These are phyloP conservation scores for Ogataea pilisensis DNA, from an alignment of 805 yeast species.

Conservation along the genomic window DNA sequence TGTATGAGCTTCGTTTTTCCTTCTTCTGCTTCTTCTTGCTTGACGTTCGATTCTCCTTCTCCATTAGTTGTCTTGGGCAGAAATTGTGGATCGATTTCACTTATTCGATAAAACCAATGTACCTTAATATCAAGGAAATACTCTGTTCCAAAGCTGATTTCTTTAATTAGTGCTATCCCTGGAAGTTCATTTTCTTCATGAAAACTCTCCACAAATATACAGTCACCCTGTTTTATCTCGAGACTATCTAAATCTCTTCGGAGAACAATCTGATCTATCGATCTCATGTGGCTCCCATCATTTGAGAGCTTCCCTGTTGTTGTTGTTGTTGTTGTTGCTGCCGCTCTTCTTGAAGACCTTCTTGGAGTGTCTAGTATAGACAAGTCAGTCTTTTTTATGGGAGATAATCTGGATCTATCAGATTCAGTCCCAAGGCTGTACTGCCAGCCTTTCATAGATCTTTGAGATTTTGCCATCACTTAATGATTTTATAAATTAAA, in stretches of 20 bases:
- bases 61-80: slow-evolving; percentile 19
- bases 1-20: background rate
- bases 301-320: background rate
- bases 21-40: background rate
- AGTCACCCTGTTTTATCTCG: slow-evolving; percentile 50
- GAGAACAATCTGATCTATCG: slow-evolving; percentile 23
- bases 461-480: slow-evolving; percentile 25
- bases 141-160: slow-evolving; percentile 47
- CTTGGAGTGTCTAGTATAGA: slow-evolving; percentile 20
- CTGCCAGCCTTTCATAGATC: slow-evolving; percentile 36
- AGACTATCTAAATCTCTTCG: slow-evolving; percentile 44
- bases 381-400: slow-evolving; percentile 2
- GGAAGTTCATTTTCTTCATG: slow-evolving; percentile 30
- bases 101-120: slow-evolving; percentile 40
- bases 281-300: background rate
- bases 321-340: slow-evolving; percentile 4
- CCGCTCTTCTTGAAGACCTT: slow-evolving; percentile 19
- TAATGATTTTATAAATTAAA: background rate
- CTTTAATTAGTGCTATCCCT: slow-evolving; percentile 46
- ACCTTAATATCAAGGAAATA: slow-evolving; percentile 46
- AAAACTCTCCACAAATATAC: slow-evolving; percentile 35
- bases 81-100: slow-evolving; percentile 34
- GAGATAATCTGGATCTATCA: background rate
- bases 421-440: slow-evolving; percentile 13
- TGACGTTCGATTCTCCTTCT: slow-evolving; percentile 8